Base-by-base conservation (phyloP, 129 eudicot genomes). In the Silybum marianum region DNA sequence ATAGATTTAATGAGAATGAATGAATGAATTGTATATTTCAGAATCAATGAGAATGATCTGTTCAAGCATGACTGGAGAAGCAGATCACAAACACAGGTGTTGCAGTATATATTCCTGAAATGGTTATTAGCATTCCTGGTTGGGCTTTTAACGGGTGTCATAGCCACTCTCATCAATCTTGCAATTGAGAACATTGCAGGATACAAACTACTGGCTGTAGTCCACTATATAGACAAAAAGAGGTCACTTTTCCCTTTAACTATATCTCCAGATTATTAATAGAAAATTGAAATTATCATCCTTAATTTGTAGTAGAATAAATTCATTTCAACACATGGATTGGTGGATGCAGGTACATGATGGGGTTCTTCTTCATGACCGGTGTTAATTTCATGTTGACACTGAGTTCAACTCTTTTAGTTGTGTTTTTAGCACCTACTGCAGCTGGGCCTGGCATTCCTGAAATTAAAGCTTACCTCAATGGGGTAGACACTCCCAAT, bases 381-480 rank as follows among this genome's bases (percentile, higher is more conserved):
- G 94, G 90, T 12, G 88, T 83, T 22, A 95, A 92, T 78, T 90
- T 95, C 82, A 11, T 89, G 11, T 80, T 95, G 63, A 92, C 97
- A 1, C 81, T 91, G 12, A 72, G 83, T 0, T 90, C 99, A 22
- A 87, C 99, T 44, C 75, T 83, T 74, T 90, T 95, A 7, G 84
- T 88, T 19, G 97, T 92, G 54, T 89, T 83, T 72, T 87, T 95
- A 68, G 99, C 99, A 62, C 99, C 99, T 16, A 92, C 99, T 32
- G 99, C 99, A 46, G 99, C 99, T 12, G 99, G 98, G 28, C 97
- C 99, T 21, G 99, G 99, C 48, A 95, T 95, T 65, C 99, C 99
- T 18, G 99, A 95, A 78, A 92, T 95, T 28, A 95, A 95, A 88
- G 99, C 99, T 69, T 95, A 92, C 87, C 87, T 92, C 51, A 95